Base-by-base conservation (phyloP, 208 protist species). In the Trypanosoma melophagium region DNA sequence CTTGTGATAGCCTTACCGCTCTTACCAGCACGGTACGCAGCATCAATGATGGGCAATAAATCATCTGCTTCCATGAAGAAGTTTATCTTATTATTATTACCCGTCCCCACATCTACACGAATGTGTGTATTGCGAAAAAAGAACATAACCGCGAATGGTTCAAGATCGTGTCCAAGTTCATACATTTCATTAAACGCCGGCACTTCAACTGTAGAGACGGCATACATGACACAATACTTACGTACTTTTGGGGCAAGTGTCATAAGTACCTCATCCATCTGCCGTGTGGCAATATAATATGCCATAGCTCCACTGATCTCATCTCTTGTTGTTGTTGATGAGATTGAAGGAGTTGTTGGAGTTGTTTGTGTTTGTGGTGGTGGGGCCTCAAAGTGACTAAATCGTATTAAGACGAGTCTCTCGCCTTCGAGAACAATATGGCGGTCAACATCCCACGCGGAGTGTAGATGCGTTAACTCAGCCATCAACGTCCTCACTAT, bases 11-110 rank as follows among this genome's bases (percentile, higher is more conserved):
- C 97, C 28, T 90, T 88, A 0, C 98, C 98, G 69, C 98, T 97
- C 53, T 85, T 83, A 0, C 98, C 98, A 1, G 97, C 98, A 24
- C 91, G 77, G 83, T 98, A 99, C 19, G 98, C 94, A 1, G 91
- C 92, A 69, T 99, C 96, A 40, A 99, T 87, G 47, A 99, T 98
- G 67, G 98, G 96, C 59, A 99, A 92, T 51, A 99, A 74, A 56
- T 99, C 98, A 63, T 99, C 94, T 59, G 95, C 81, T 53, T 87
- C 88, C 24, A 99, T 88, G 19, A 96, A 87, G 82, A 98, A 99
- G 78, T 99, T 99, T 54, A 99, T 98, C 86, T 99, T 99, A 84
- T 99, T 99, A 83, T 99, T 99, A 82, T 99, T 99, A 41, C 98
- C 98, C 14, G 98, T 99, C 14, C 98, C 98, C 0, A 99, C 86